Percentiles rank a stretch among this genome's conserved stretches.
Conservation (phyloP, 2,329 filamentous ascomycete species). For the Metarhizium humberi region DNA sequence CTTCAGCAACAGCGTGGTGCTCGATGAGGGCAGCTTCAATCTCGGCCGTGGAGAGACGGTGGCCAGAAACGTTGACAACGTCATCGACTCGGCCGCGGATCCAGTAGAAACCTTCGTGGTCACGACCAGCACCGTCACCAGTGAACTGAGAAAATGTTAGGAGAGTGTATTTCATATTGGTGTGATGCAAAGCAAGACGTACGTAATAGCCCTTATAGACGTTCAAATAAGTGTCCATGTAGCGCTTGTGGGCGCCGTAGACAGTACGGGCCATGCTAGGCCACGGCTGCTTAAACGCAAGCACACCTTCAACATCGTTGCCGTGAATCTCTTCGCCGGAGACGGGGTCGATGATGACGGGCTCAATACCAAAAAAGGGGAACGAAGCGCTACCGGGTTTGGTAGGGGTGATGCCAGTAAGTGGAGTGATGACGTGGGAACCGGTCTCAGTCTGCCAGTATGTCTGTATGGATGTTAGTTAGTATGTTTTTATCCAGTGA, state of each 20-base stretch:
- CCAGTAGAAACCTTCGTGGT: constrained; percentile 99
- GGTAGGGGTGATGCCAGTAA: constrained; percentile 88
- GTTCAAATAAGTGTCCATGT: constrained; percentile 97
- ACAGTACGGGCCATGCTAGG: constrained; percentile 97
- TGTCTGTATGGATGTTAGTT: constrained; percentile 49
- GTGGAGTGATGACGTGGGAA: constrained; percentile 87
- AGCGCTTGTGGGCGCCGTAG: constrained; percentile 94
- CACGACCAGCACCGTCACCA: constrained; percentile 87
- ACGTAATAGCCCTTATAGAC: constrained; percentile 98
- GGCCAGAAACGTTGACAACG: constrained; percentile 95
- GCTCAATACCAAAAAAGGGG: constrained; percentile 97
- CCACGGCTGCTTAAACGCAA: constrained; percentile 97
- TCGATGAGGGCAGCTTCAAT: constrained; percentile 96
- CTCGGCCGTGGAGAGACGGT: constrained; percentile 92
- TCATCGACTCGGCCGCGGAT: constrained; percentile 97
- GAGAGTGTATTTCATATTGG: constrained; percentile 5
- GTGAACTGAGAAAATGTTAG: constrained; percentile 53
- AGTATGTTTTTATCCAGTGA: not conserved
- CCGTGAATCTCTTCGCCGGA: constrained; percentile 88
- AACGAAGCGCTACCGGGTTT: constrained; percentile 94
- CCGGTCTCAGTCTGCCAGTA: constrained; percentile 99
- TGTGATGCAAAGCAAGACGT: constrained; percentile 28
- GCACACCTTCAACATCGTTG: constrained; percentile 93
- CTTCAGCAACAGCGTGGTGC: constrained; percentile 82
- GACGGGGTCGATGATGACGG: constrained; percentile 93